Base-by-base conservation (phyloP, 148 eudicot genomes). In the Euryodendron excelsum region DNA sequence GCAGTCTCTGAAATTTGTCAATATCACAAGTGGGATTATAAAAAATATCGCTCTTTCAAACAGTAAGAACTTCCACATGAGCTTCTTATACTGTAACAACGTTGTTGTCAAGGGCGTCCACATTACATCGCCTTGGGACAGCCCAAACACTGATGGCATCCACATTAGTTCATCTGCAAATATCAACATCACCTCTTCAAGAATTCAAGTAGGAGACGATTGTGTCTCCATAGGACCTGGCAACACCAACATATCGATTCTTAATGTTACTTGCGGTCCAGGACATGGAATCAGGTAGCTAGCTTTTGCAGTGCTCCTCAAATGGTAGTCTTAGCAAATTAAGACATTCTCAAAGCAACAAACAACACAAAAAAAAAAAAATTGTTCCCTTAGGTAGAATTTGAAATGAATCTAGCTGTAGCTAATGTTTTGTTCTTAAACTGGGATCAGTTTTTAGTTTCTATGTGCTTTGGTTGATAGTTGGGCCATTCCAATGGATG, bases 241-340 rank as follows among this genome's bases (percentile, higher is more conserved):
- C 21, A 34, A 27, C 33, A 20, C 39, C 39, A 37, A 58, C 12
- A 48, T 74, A 5, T n/a, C 37, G 13, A 23, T 74, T 4, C 9
- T n/a, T 9, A 56, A 74, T 13, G 2, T 74, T 45, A 74, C 64
- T 2, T 74, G 77, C 17, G 77, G 77, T 17, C 77, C 77, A 2
- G 77, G 77, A 6, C 77, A 74, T 74, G 77, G 77, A 10, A 74
- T 74, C 50, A 74, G 77, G 77, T 74, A 74, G 20, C 62, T 53
- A 15, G 31, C 17, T n/a, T n/a, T n/a, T n/a, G n/a, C n/a, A n/a
- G n/a, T n/a, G n/a, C n/a, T n/a, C n/a, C n/a, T n/a, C n/a, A n/a
- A n/a, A n/a, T n/a, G n/a, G n/a, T n/a, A n/a, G n/a, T n/a, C n/a
- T n/a, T n/a, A n/a, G n/a, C n/a, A n/a, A n/a, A n/a, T n/a, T n/a